Conservation (phyloP, 208 protist species). For the Herpetomonas samuelpessoai region DNA sequence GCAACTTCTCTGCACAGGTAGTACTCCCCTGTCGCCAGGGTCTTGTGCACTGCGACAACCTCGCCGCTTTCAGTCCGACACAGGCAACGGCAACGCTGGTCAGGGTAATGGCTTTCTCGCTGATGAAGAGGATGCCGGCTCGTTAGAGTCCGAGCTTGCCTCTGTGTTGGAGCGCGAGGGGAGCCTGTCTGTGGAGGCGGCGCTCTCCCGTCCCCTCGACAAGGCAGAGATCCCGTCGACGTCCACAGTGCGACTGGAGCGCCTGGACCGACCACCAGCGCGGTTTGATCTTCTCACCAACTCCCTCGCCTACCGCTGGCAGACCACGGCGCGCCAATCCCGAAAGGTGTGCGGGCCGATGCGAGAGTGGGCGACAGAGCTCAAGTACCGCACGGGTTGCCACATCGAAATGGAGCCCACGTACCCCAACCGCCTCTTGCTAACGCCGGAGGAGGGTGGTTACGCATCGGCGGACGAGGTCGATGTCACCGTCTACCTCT, state of each 20-base stretch:
- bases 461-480: constrained; percentile 85
- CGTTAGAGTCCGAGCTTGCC: constrained; percentile 61
- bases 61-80: no score
- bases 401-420: constrained; percentile 86
- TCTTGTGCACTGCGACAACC: no score
- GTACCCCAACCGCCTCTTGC: constrained; percentile 49
- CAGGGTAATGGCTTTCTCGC: no score
- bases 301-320: constrained; percentile 85
- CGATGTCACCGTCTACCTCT: constrained; percentile 87
- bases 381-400: constrained; percentile 90
- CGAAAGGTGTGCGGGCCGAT: constrained; percentile 86
- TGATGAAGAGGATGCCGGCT: constrained; percentile 34
- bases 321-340: constrained; percentile 72
- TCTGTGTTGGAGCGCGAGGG: constrained; percentile 50
- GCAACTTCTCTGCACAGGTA: no score
- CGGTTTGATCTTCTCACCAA: constrained; percentile 88
- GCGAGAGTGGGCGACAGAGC: constrained; percentile 87
- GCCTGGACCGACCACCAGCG: constrained; percentile 63
- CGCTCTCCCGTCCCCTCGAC: constrained; percentile 19
- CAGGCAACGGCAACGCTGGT: no score
- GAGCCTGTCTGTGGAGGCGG: constrained; percentile 21
- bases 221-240: constrained; percentile 23
- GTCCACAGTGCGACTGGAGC: constrained; percentile 49
- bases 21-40: no score
- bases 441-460: constrained; percentile 26